phyloP scores from a whole-genome alignment of 345 rosid species.

The Erysimum cheiranthoides region DNA sequence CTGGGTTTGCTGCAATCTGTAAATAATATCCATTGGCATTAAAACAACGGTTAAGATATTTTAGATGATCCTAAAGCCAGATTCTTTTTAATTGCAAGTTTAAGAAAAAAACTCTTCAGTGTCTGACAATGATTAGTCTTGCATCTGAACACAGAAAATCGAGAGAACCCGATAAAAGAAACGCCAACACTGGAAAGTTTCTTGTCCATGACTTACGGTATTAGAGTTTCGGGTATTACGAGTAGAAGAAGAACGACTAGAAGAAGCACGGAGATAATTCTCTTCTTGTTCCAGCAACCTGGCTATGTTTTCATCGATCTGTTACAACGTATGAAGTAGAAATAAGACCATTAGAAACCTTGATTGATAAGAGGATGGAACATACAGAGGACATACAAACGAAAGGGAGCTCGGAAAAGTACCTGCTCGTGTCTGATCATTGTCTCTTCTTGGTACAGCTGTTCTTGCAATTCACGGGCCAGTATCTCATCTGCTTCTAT shows the following conservation, averaged over 20 bases:
- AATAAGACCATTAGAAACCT: conserved; percentile 26
- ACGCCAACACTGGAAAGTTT: not conserved
- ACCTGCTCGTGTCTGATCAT: conserved; percentile 57
- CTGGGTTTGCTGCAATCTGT: conserved; percentile 43
- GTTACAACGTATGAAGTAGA: conserved; percentile 35
- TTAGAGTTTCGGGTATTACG: conserved; percentile 40
- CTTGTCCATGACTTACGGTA: conserved; percentile 51
- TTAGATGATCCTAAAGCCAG: conserved; percentile 20
- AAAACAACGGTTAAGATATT: conserved; percentile 7
- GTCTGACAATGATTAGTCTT: conserved; percentile 11
- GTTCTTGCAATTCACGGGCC: conserved; percentile 93
- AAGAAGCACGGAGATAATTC: conserved; percentile 45
- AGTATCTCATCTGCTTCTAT: conserved; percentile 87
- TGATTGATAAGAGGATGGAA: conserved; percentile 9
- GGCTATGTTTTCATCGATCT: conserved; percentile 71
- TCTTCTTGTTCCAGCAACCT: conserved; percentile 73
- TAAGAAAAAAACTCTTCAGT: conserved; percentile 7
- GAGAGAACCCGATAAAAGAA: not conserved
- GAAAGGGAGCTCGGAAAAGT: conserved; percentile 11
- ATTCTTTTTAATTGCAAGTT: conserved; percentile 14
- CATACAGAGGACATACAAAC: conserved; percentile 4
- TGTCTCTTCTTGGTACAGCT: conserved; percentile 67
- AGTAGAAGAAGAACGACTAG: conserved; percentile 41
- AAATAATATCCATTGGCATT: conserved; percentile 20
- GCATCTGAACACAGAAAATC: not conserved